phyloP scores from a whole-genome alignment of 140 eudicot genomes.

The Bidens hawaiensis region DNA sequence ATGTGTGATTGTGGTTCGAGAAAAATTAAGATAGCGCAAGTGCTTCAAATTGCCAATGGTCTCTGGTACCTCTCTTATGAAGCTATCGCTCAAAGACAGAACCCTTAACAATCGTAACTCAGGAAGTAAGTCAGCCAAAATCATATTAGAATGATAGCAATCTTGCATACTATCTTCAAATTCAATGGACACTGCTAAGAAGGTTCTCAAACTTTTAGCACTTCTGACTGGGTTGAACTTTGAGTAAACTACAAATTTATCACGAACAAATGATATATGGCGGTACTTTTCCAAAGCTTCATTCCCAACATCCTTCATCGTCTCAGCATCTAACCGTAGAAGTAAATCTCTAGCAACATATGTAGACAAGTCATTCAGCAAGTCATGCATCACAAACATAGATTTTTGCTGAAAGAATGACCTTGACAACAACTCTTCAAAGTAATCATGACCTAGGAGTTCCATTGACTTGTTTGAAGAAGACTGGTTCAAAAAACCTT shows the following conservation, averaged over 20 bases:
- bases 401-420: constrained; percentile 2
- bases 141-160: not conserved
- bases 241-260: constrained; percentile 4
- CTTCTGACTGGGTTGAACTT: constrained; percentile 17
- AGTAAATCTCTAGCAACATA: not conserved
- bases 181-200: constrained; percentile 22
- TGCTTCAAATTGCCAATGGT: constrained; percentile 28
- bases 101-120: constrained; percentile 10
- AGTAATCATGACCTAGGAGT: not conserved
- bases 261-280: constrained; percentile 32
- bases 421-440: constrained; percentile 7
- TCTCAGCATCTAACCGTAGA: not conserved
- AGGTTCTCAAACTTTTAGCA: constrained; percentile 32
- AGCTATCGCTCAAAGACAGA: constrained; percentile 4
- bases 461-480: not conserved
- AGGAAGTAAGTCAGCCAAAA: not conserved
- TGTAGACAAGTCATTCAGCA: constrained; percentile 12
- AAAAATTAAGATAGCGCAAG: constrained; percentile 29
- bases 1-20: constrained; percentile 2
- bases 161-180: not conserved
- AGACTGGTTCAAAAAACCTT: constrained; percentile 5
- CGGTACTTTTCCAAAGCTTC: constrained; percentile 10
- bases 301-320: not conserved
- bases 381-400: constrained; percentile 12
- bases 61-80: constrained; percentile 23